Base-by-base conservation (phyloP, 257 asterid species). In the Nicotiana sylvestris region DNA sequence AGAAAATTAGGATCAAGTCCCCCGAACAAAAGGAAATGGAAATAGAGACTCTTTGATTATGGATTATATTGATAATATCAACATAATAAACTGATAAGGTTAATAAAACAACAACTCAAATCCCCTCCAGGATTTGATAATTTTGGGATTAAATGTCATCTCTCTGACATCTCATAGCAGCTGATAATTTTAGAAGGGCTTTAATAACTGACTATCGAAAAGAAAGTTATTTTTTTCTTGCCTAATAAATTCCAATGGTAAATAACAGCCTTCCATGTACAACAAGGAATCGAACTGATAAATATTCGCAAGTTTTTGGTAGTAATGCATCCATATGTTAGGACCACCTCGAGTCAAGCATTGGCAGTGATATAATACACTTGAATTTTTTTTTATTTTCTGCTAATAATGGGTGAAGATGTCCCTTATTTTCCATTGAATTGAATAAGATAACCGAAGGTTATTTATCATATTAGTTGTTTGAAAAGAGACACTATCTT, bases 21-120 rank as follows among this genome's bases (percentile, higher is more conserved):
- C 65, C 7, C 2, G 6, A 80, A 64, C n/a, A 66, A 64, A 51
- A 80, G 56, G 78, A 56, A 81, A 81, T 39, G 64, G 76, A 64
- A 21, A n/a, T 58, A 32, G 2, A 70, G 78, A 16, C 8, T 21
- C 58, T 21, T 30, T 70, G 6, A 70, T 43, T 43, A 70, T 27
- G 9, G 60, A 70, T 43, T 70, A 13, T 70, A 46, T 5, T 70
- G 58, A 70, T 43, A 70, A 70, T 70, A 43, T 46, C 37, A 21
- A 70, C 58, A 69, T 39, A 53, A 39, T 37, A 69, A 10, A 69
- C 57, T 39, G 56, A 37, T 9, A 21, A 18, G 37, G 77, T 68
- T 18, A 18, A 68, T 18, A 68, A 43, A 69, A 39, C 46, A 0
- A n/a, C 6, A 43, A 70, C 10, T 43, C 5, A 43, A 70, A 70